Conservation (phyloP, 2,329 filamentous ascomycete species). For the Fusarium pilosicola region DNA sequence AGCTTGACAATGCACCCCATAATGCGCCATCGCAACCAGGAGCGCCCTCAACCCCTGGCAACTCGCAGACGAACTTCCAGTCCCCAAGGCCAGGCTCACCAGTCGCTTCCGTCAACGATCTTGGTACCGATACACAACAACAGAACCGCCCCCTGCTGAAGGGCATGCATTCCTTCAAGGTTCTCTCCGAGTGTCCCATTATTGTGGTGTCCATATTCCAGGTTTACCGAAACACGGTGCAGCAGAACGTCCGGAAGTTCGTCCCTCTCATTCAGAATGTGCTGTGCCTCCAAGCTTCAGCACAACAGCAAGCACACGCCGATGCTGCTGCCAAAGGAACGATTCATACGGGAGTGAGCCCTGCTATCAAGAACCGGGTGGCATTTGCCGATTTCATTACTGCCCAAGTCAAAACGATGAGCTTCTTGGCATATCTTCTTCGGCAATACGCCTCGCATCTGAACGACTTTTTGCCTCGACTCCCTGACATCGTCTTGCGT, state of each 20-base stretch:
- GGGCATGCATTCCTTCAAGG: conserved; percentile 99
- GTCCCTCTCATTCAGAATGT: conserved; percentile 94
- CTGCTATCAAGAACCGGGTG: conserved; percentile 89
- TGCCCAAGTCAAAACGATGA: conserved; percentile 99
- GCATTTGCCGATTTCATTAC: conserved; percentile 98
- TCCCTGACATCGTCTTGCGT: conserved; percentile 91
- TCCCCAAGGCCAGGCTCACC: conserved; percentile 92
- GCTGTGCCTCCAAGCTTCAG: conserved; percentile 86
- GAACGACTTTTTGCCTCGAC: conserved; percentile 83
- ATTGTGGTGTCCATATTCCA: conserved; percentile 99
- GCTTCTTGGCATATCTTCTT: conserved; percentile 92
- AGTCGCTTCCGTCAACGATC: conserved; percentile 81
- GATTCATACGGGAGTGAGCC: conserved; percentile 92
- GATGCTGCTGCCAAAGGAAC: conserved; percentile 83
- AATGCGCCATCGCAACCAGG: conserved; percentile 62
- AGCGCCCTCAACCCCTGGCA: conserved; percentile 73
- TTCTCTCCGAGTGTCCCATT: conserved; percentile 96
- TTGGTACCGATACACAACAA: conserved; percentile 83
- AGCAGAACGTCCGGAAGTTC: conserved; percentile 88
- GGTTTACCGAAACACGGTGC: conserved; percentile 82
- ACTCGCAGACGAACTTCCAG: conserved; percentile 77
- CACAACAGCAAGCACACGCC: conserved; percentile 89
- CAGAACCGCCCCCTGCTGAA: conserved; percentile 83
- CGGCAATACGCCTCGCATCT: conserved; percentile 88
- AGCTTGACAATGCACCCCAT: conserved; percentile 81